phyloP scores from a whole-genome alignment of 352 stramenopile species.

The Globisporangium solare region DNA sequence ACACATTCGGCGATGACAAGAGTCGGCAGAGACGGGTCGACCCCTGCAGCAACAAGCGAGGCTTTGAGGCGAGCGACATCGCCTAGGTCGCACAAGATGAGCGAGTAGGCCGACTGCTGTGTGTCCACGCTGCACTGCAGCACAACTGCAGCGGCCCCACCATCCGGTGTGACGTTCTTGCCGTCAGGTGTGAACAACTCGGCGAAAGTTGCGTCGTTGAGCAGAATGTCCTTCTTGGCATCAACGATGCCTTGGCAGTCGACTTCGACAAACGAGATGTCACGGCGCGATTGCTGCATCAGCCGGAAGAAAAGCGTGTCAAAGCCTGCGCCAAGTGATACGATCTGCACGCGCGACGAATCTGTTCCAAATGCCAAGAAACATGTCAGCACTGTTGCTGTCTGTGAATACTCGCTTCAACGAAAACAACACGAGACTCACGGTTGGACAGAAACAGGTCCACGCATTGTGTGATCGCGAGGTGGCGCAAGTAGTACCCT shows the following conservation, averaged over 20 bases:
- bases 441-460: conserved; percentile 41
- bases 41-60: conserved; percentile 17
- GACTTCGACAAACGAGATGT: conserved; percentile 45
- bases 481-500: conserved; percentile 69
- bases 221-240: conserved; percentile 43
- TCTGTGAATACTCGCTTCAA: background rate
- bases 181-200: conserved; percentile 18
- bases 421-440: conserved; percentile 3
- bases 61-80: conserved; percentile 29
- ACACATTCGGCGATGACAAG: conserved; percentile 70
- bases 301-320: conserved; percentile 76
- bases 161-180: background rate
- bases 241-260: conserved; percentile 53
- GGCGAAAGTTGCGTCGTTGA: conserved; percentile 16
- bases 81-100: conserved; percentile 54
- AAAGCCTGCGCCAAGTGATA: conserved; percentile 69
- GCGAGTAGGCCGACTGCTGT: conserved; percentile 28
- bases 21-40: conserved; percentile 41
- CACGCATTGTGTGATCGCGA: conserved; percentile 49
- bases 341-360: conserved; percentile 32
- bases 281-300: conserved; percentile 19
- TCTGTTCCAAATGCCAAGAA: conserved; percentile 4
- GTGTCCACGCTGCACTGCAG: conserved; percentile 22
- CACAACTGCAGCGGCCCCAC: background rate
- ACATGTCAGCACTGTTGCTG: background rate